Percentiles rank a stretch among this genome's conserved stretches.
phyloP scores from a whole-genome alignment of 1,284 basidiomycete species.

The Rhodotorula mucilaginosa region DNA sequence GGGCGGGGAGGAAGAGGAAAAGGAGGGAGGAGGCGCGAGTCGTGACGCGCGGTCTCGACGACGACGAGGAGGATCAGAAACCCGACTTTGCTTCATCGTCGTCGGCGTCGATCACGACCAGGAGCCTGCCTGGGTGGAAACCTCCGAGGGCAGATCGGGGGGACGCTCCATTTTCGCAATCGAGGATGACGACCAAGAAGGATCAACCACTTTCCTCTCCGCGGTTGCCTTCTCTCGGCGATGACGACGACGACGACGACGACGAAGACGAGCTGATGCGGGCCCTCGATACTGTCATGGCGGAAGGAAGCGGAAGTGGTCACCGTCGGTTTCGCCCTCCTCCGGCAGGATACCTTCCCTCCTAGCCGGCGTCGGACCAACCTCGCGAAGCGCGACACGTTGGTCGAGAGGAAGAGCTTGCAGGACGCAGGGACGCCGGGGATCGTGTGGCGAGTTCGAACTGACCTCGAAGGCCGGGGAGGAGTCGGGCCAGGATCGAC shows the following conservation, averaged over 20 bases:
- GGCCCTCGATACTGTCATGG: constrained; percentile 2
- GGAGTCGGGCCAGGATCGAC: too few species aligned
- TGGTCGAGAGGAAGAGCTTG: too few species aligned
- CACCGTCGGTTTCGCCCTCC: background rate
- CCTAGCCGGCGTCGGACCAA: too few species aligned
- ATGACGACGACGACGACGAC: background rate
- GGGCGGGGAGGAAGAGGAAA: background rate
- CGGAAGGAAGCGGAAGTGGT: background rate
- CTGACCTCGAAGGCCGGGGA: too few species aligned
- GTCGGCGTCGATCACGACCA: too few species aligned
- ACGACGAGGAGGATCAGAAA: too few species aligned
- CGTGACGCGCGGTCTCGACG: background rate
- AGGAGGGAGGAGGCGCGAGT: background rate
- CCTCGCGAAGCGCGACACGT: too few species aligned
- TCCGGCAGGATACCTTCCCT: too few species aligned
- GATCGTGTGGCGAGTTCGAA: too few species aligned
- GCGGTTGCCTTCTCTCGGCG: background rate
- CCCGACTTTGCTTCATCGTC: background rate
- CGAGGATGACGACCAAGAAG: background rate
- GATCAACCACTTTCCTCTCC: too few species aligned
- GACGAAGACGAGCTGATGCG: constrained; percentile 1
- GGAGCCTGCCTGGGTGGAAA: background rate
- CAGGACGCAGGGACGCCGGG: too few species aligned
- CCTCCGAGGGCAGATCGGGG: background rate
- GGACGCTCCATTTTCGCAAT: background rate